phyloP scores from a whole-genome alignment of 192 early-diverging fungal genomes.

The Coemansia sp. region DNA sequence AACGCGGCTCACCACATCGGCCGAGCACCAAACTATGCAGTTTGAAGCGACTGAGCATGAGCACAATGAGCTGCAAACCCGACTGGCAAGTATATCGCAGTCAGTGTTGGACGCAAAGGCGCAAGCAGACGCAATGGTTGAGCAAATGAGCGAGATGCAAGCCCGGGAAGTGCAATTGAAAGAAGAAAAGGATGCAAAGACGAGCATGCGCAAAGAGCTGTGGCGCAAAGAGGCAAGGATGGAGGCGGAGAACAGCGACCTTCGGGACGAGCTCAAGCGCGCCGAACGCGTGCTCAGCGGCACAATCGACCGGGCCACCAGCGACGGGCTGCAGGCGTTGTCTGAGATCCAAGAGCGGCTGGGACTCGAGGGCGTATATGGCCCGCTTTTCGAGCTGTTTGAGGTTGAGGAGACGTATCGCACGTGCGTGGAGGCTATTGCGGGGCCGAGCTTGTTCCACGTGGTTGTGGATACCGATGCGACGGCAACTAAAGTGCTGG shows the following conservation, averaged over 20 bases:
- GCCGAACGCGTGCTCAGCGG: conserved; percentile 70
- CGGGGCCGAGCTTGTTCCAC: conserved; percentile 86
- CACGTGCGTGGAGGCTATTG: conserved; percentile 87
- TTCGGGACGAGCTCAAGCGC: conserved; percentile 72
- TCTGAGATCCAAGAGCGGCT: conserved; percentile 64
- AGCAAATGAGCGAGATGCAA: conserved; percentile 38
- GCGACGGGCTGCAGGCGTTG: conserved; percentile 75
- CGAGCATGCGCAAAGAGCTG: conserved; percentile 62
- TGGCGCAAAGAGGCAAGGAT: conserved; percentile 88
- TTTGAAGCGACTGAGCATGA: conserved; percentile 40
- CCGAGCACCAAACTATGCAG: conserved; percentile 60
- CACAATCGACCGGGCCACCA: conserved; percentile 82
- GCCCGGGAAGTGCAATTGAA: conserved; percentile 40
- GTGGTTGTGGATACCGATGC: conserved; percentile 94
- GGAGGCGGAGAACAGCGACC: conserved; percentile 64
- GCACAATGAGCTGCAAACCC: conserved; percentile 22
- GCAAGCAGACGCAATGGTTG: conserved; percentile 20
- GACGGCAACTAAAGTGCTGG: conserved; percentile 77
- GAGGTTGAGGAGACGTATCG: conserved; percentile 79
- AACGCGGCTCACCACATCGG: conserved; percentile 51
- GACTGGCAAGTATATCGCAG: conserved; percentile 24
- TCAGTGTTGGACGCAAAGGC: conserved; percentile 28
- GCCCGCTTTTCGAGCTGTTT: conserved; percentile 91
- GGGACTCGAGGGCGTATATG: conserved; percentile 76
- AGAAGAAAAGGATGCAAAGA: conserved; percentile 42